Evolutionary conservation across 768 basidiomycete species (phyloP).

Genomic region (Tephrocybe sp.): DNA sequence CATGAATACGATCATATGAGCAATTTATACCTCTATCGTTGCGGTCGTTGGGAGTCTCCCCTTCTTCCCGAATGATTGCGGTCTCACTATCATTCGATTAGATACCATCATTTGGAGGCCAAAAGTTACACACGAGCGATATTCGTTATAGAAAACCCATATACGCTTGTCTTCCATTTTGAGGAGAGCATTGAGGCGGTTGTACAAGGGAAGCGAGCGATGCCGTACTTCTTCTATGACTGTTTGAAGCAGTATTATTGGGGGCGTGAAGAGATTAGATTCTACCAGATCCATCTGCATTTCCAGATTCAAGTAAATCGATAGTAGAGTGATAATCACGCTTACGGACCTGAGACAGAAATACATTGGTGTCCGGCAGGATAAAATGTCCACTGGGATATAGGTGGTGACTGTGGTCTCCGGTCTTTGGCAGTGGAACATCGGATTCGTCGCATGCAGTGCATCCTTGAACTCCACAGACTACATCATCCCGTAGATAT

Average conservation of each 20-base stretch:
- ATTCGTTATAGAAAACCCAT: conserved; percentile 89
- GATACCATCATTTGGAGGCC: background rate
- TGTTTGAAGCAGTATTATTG: conserved; percentile 91
- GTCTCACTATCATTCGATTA: conserved; percentile 61
- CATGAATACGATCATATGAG: background rate
- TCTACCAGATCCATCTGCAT: conserved; percentile 91
- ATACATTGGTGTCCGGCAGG: conserved; percentile 93
- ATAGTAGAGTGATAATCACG: background rate
- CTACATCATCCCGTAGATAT: conserved; percentile 90
- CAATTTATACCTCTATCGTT: conserved; percentile 82
- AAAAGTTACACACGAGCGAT: conserved; percentile 59
- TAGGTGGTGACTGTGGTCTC: conserved; percentile 53
- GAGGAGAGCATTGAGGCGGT: conserved; percentile 82
- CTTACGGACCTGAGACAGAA: conserved; percentile 74
- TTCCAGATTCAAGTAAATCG: background rate
- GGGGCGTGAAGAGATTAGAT: conserved; percentile 68
- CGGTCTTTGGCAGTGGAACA: conserved; percentile 56
- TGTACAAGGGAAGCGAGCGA: conserved; percentile 88
- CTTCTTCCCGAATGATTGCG: conserved; percentile 72
- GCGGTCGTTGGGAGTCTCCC: conserved; percentile 87
- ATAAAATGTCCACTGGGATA: conserved; percentile 77
- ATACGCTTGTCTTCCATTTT: conserved; percentile 84
- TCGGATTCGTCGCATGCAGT: conserved; percentile 49
- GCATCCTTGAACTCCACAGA: conserved; percentile 80
- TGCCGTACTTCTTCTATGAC: conserved; percentile 97